Evolutionary conservation across 805 yeast species (phyloP), one percentile per base, ranked within the genome.

Genomic region (Martiniozyma abietophila): DNA sequence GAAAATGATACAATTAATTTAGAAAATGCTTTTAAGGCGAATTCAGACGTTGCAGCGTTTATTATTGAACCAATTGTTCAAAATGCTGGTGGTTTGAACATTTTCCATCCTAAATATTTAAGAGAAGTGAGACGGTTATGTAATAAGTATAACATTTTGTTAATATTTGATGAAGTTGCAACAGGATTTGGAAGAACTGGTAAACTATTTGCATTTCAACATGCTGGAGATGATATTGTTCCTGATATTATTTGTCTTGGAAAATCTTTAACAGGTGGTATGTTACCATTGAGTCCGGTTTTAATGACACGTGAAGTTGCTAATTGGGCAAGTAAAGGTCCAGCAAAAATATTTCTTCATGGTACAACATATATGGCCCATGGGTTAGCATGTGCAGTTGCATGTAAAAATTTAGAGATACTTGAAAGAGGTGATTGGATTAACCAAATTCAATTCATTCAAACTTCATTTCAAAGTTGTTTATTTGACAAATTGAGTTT

Each of bases 151-250:
- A 71, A 64, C 24, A 56, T 63, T 23, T 46, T 69, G 18, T 49
- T 71, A 35, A 58, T 67, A 47, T 50, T 68, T 23, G 76, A 71
- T 42, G 76, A 71, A 49, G 69, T 69, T 29, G 68, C 69, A 73
- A 68, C 71, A 45, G 76, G 76, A 9, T 62, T 68, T 21, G 76
- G 75, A 15, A 61, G 76, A 48, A 51, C 61, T 35, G 74, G 75
- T 19, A 58, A 59, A 16, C 54, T 62, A 31, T 61, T 62, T 49
- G 67, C 73, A 21, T 67, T 69, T 68, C 70, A 67, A 45, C 66
- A 64, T 42, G 51, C 53, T 12, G n/a, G n/a, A n/a, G n/a, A n/a
- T n/a, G 56, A 46, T 10, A 58, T 54, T 30, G 61, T 60, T 20
- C 74, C 74, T 26, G 72, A 69, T 45, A 58, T 69, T 27, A 61